phyloP scores from a whole-genome alignment of 1,284 basidiomycete species.

The Fomitiporia mediterranea region DNA sequence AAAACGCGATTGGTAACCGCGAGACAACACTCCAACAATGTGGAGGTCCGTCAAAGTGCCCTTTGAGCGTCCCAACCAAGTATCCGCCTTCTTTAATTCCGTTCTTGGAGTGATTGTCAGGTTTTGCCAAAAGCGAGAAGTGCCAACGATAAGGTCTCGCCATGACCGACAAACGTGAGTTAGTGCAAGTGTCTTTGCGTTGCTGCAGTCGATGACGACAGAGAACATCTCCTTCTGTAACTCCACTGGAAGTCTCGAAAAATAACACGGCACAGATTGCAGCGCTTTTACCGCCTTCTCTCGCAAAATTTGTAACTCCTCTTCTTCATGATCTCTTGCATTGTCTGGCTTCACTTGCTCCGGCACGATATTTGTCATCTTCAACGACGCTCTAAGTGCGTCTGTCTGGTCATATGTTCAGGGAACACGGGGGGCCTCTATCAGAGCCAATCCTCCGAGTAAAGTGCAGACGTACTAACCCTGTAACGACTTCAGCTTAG shows the following conservation, averaged over 20 bases:
- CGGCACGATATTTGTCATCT: conserved; percentile 36
- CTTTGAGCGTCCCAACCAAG: conserved; percentile 8
- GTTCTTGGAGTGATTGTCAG: too few species aligned
- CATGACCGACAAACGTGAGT: conserved; percentile 1
- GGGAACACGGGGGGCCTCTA: conserved; percentile 27
- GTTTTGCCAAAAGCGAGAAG: neutral
- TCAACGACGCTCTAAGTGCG: conserved; percentile 32
- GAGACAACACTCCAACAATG: neutral
- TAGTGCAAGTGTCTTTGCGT: neutral
- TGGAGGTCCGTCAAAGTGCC: neutral
- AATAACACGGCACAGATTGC: neutral
- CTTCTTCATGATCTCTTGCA: conserved; percentile 14
- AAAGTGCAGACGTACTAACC: conserved; percentile 36
- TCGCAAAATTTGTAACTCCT: neutral
- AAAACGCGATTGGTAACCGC: neutral
- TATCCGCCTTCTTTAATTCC: neutral
- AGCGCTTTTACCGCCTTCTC: neutral
- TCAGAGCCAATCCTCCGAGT: too few species aligned
- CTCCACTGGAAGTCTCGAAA: neutral
- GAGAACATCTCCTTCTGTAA: neutral
- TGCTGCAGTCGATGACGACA: neutral
- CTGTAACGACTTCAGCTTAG: conserved; percentile 60
- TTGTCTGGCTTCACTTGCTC: conserved; percentile 29
- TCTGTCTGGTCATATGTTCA: conserved; percentile 34
- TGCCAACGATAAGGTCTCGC: neutral